Evolutionary conservation across 805 yeast genomes (phyloP).

Genomic region (Clavispora asparagi): DNA sequence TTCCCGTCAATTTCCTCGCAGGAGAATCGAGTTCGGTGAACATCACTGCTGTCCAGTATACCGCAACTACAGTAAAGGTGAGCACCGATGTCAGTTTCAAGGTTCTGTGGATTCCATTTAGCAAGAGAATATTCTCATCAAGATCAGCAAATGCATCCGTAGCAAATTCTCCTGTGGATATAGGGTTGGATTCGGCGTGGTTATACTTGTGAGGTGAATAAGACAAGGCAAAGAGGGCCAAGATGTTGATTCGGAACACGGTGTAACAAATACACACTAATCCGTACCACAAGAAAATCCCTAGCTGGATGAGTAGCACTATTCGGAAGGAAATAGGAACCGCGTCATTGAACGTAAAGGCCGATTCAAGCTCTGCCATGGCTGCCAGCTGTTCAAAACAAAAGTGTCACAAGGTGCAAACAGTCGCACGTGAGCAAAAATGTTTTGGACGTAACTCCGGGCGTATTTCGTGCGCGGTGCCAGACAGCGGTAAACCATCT

Average conservation of each 20-base stretch:
- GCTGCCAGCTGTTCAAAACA: neutral
- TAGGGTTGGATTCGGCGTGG: constrained; percentile 13
- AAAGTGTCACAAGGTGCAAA: neutral
- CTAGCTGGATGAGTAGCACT: constrained; percentile 43
- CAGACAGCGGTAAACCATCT: too few relatives aligned
- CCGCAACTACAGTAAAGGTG: constrained; percentile 12
- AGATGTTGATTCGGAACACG: constrained; percentile 39
- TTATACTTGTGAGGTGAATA: constrained; percentile 34
- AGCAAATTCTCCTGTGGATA: constrained; percentile 25
- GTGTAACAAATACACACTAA: constrained; percentile 36
- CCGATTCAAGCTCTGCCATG: constrained; percentile 1
- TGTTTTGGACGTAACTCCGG: neutral
- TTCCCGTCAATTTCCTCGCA: constrained; percentile 32
- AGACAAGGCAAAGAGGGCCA: constrained; percentile 38
- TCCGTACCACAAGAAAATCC: constrained; percentile 50
- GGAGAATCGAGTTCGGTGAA: constrained; percentile 1
- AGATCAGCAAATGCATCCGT: constrained; percentile 25
- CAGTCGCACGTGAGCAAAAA: neutral
- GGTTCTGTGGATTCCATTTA: constrained; percentile 31
- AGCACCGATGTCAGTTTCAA: constrained; percentile 22
- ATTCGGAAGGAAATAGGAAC: constrained; percentile 42
- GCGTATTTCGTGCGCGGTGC: too few relatives aligned
- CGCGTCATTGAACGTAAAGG: constrained; percentile 19
- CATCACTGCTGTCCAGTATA: constrained; percentile 17
- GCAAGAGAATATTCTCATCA: constrained; percentile 25